Evolutionary conservation across 148 eudicot species (phyloP).

Genomic region (Cornus florida): DNA sequence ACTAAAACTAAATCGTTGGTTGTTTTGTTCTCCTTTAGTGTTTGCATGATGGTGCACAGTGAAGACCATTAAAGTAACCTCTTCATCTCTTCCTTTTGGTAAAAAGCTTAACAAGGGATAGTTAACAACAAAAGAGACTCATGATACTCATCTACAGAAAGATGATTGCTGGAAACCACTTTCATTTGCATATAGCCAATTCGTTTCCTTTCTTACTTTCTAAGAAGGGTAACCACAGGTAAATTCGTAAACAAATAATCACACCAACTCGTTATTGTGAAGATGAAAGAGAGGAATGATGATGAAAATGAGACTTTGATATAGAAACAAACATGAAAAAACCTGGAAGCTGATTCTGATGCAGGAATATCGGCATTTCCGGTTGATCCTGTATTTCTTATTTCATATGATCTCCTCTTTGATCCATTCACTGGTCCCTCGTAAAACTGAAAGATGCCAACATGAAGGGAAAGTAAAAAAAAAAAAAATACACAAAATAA

Average conservation of each 20-base stretch:
- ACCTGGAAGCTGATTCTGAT: constrained; percentile 34
- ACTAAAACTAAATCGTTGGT: background rate
- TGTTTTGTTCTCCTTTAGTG: background rate
- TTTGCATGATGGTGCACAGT: background rate
- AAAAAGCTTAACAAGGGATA: background rate
- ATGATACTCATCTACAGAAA: background rate
- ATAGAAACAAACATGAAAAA: constrained; percentile 2
- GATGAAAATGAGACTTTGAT: background rate
- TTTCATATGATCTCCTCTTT: constrained; percentile 24
- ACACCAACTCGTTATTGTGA: background rate
- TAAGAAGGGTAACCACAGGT: background rate
- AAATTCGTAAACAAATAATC: background rate
- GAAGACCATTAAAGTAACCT: background rate
- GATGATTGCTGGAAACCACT: background rate
- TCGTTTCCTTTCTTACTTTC: background rate
- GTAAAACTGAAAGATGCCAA: constrained; percentile 47
- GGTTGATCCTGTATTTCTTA: constrained; percentile 19
- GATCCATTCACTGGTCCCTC: constrained; percentile 62
- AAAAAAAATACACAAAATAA: background rate
- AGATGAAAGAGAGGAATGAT: background rate
- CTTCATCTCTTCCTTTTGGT: background rate
- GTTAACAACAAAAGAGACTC: background rate
- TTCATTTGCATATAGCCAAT: background rate
- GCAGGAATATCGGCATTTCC: constrained; percentile 24
- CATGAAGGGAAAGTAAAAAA: background rate